A percentile compares a stretch with the other conserved stretches of the same genome.
phyloP scores from a whole-genome alignment of 2,329 filamentous ascomycete genomes.

The Ceratocystis harringtonii region DNA sequence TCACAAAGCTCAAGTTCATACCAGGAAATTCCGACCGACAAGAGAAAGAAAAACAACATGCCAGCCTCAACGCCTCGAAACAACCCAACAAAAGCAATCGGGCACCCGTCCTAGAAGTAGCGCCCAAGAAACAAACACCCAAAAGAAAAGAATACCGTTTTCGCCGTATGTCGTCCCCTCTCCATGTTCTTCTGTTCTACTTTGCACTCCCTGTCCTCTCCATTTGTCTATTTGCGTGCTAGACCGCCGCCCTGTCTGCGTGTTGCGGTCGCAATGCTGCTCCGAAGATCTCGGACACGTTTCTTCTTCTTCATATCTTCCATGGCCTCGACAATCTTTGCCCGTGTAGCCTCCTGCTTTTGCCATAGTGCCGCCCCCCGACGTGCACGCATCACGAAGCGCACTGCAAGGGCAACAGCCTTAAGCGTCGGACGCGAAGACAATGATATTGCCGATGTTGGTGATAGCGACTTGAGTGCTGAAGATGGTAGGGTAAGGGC shows the following conservation, averaged over 20 bases:
- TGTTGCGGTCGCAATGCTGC: slow-evolving; percentile 15
- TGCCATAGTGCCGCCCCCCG: slow-evolving; percentile 33
- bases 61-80: too few relatives aligned
- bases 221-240: background rate
- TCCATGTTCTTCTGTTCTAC: background rate
- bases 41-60: too few relatives aligned
- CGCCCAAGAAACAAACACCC: too few relatives aligned
- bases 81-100: too few relatives aligned
- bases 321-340: slow-evolving; percentile 33
- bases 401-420: slow-evolving; percentile 33
- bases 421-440: slow-evolving; percentile 26
- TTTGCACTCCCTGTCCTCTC: background rate
- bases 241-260: slow-evolving; percentile 23
- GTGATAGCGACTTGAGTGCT: slow-evolving; percentile 14
- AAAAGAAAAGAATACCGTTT: too few relatives aligned
- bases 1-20: too few relatives aligned
- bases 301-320: slow-evolving; percentile 33
- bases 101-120: too few relatives aligned
- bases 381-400: slow-evolving; percentile 40
- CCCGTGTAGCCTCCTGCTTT: slow-evolving; percentile 36
- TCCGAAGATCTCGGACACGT: slow-evolving; percentile 24
- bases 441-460: background rate
- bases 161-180: background rate
- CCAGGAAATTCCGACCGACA: too few relatives aligned
- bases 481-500: slow-evolving; percentile 17